phyloP scores from a whole-genome alignment of 768 basidiomycete genomes.

The Amanita inopinata region DNA sequence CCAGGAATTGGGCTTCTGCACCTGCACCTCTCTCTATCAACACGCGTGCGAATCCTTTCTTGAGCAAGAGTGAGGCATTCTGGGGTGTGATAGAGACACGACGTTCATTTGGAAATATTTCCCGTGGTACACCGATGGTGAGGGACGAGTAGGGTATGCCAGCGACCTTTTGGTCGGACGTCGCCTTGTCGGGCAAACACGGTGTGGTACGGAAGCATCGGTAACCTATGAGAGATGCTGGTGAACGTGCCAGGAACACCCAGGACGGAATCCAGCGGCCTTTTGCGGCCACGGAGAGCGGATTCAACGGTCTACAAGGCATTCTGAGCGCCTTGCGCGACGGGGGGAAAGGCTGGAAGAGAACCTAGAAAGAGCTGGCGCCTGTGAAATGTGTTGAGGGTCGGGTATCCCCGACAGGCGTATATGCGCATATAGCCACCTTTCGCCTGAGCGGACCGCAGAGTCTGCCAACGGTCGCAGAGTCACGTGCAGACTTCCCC shows the following conservation, averaged over 20 bases:
- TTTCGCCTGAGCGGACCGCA: too few relatives aligned
- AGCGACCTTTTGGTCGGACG: slow-evolving; percentile 19
- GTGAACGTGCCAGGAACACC: background rate
- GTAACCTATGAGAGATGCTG: slow-evolving; percentile 15
- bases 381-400: background rate
- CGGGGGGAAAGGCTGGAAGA: slow-evolving; percentile 8
- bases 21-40: slow-evolving; percentile 71
- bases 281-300: slow-evolving; percentile 18
- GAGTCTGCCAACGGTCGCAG: too few relatives aligned
- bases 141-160: slow-evolving; percentile 60
- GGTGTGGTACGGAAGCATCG: slow-evolving; percentile 25
- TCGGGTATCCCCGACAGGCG: slow-evolving; percentile 7
- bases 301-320: slow-evolving; percentile 22
- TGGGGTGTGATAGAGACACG: slow-evolving; percentile 77
- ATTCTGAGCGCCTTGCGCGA: slow-evolving; percentile 17
- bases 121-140: slow-evolving; percentile 67
- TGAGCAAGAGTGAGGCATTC: slow-evolving; percentile 62
- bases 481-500: too few relatives aligned
- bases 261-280: background rate
- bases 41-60: slow-evolving; percentile 73
- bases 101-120: slow-evolving; percentile 68
- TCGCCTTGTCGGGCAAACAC: slow-evolving; percentile 18
- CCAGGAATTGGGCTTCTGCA: slow-evolving; percentile 63
- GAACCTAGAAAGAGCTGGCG: background rate
- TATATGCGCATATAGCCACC: too few relatives aligned